Evolutionary conservation across 495 filamentous ascomycete species (phyloP).

Genomic region (Rusavskia elegans): DNA sequence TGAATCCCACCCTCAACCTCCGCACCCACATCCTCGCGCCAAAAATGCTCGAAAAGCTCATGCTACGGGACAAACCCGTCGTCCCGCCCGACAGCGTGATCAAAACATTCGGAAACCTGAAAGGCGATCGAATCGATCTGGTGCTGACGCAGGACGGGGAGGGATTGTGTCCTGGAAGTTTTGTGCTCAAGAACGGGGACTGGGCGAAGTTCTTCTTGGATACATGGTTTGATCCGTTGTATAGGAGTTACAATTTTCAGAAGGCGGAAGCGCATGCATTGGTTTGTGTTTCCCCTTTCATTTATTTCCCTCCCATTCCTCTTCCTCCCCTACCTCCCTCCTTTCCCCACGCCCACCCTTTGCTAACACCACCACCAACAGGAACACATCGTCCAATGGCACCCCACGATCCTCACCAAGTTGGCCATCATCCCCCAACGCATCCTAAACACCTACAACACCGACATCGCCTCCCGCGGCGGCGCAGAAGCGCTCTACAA

Average conservation of each 20-base stretch:
- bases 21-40: constrained; percentile 53
- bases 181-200: constrained; percentile 66
- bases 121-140: constrained; percentile 61
- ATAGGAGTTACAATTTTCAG: constrained; percentile 85
- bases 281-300: constrained; percentile 33
- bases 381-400: constrained; percentile 94
- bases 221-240: constrained; percentile 91
- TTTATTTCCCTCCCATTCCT: background rate
- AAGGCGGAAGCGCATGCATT: constrained; percentile 86
- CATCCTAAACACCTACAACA: constrained; percentile 59
- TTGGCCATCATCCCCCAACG: constrained; percentile 74
- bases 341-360: background rate
- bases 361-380: constrained; percentile 15
- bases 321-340: background rate
- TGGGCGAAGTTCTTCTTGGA: constrained; percentile 91
- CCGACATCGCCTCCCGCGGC: constrained; percentile 26
- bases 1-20: constrained; percentile 63
- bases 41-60: constrained; percentile 52
- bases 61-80: constrained; percentile 71
- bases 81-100: constrained; percentile 95
- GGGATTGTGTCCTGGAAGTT: constrained; percentile 60
- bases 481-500: constrained; percentile 35
- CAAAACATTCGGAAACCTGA: constrained; percentile 75
- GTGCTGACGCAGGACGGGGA: constrained; percentile 74
- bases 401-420: constrained; percentile 88